These are phyloP conservation scores for Sphagnum tenellum DNA, from an alignment of 225 moss, liverwort and hornwort species.

Conservation along the genomic window DNA sequence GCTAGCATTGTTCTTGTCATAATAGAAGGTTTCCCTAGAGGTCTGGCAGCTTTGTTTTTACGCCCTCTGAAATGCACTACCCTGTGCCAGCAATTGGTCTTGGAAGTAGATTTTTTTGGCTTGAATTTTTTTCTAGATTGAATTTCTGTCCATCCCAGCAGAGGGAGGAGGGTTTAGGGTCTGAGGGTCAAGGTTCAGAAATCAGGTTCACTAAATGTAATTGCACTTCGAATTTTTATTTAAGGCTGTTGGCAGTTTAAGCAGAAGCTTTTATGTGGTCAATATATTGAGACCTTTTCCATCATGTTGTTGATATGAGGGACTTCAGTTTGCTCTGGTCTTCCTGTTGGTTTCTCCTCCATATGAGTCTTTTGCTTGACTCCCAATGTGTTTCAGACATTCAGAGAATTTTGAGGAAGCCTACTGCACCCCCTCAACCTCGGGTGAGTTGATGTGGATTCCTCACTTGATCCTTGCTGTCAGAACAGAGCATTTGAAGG, in stretches of 20 bases:
- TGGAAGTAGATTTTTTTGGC: too few species aligned
- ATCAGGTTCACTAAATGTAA: not conserved
- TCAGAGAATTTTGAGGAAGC: conserved; percentile 70
- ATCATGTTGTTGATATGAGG: not conserved
- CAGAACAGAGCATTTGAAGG: not conserved
- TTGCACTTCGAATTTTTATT: too few species aligned
- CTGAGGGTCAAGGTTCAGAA: not conserved
- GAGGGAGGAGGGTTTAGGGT: not conserved
- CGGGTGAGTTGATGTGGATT: conserved; percentile 33
- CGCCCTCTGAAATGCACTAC: too few species aligned
- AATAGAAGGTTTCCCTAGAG: not conserved
- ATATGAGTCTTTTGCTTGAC: conserved; percentile 26
- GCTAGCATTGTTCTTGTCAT: not conserved
- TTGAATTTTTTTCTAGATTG: too few species aligned
- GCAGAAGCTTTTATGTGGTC: not conserved
- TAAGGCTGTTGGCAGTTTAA: not conserved
- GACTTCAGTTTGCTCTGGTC: not conserved
- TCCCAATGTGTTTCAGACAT: conserved; percentile 35
- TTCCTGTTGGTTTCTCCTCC: not conserved
- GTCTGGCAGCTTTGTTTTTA: not conserved
- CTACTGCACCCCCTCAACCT: conserved; percentile 72
- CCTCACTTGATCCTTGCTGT: not conserved
- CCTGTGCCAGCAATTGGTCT: too few species aligned
- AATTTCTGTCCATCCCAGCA: too few species aligned
- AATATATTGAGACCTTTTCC: not conserved